A percentile compares a stretch with the other conserved stretches of the same genome.
Conservation (phyloP, 1,139 yeast species). For the Diutina siamensis region DNA sequence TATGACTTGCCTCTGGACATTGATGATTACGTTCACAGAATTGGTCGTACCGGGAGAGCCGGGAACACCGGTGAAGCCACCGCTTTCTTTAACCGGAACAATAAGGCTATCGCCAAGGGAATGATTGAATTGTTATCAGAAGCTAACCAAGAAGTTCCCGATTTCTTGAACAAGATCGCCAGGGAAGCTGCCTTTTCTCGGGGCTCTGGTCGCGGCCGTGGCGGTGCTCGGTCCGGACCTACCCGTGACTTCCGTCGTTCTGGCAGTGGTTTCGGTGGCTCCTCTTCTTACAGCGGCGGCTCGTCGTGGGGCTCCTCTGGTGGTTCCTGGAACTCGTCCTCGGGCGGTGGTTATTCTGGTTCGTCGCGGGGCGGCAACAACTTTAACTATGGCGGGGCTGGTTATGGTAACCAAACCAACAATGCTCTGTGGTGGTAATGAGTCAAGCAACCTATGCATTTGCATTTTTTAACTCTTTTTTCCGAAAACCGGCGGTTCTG, state of each 20-base stretch:
- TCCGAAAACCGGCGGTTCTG: constrained; percentile 4
- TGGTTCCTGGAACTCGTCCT: constrained; percentile 4
- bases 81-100: constrained; percentile 95
- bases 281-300: constrained; percentile 3
- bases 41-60: constrained; percentile 99
- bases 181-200: constrained; percentile 62
- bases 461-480: background rate
- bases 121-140: constrained; percentile 78
- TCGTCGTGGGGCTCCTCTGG: constrained; percentile 4
- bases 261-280: constrained; percentile 8
- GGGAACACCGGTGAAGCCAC: constrained; percentile 98
- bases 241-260: constrained; percentile 39
- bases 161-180: constrained; percentile 66
- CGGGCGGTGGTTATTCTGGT: constrained; percentile 14
- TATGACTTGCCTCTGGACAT: constrained; percentile 94
- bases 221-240: constrained; percentile 23
- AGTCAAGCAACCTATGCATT: background rate
- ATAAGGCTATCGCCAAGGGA: constrained; percentile 81
- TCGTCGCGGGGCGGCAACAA: constrained; percentile 19
- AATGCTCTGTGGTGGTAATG: constrained; percentile 32
- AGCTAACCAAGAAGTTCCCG: constrained; percentile 96
- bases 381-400: constrained; percentile 14
- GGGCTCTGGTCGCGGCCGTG: constrained; percentile 14
- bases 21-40: constrained; percentile 98
- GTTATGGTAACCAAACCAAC: constrained; percentile 25